Conservation (phyloP, 306 rosid species). For the Prunus davidiana region DNA sequence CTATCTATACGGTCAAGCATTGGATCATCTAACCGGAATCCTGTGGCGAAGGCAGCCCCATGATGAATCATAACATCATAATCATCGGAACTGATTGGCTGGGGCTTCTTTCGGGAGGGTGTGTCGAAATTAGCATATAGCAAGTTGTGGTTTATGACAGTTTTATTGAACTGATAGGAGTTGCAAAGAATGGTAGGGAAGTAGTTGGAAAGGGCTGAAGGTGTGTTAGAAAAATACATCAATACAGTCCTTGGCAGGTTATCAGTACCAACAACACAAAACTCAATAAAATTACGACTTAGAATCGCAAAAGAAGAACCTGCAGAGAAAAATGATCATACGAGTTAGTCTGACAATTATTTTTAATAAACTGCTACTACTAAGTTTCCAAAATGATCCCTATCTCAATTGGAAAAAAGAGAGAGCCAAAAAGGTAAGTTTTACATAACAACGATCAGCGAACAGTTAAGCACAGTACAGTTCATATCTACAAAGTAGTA, state of each 20-base stretch:
- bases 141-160: slow-evolving; percentile 73
- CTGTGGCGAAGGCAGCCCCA: slow-evolving; percentile 78
- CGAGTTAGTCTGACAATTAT: slow-evolving; percentile 11
- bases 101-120: slow-evolving; percentile 37
- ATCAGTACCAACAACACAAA: slow-evolving; percentile 73
- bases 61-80: slow-evolving; percentile 57
- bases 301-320: slow-evolving; percentile 72
- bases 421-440: not conserved
- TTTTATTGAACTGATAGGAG: slow-evolving; percentile 62
- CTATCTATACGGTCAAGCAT: slow-evolving; percentile 76
- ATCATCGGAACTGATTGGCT: slow-evolving; percentile 42
- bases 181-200: slow-evolving; percentile 91
- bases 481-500: not conserved
- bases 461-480: not conserved
- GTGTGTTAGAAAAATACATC: slow-evolving; percentile 92
- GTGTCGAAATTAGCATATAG: slow-evolving; percentile 38
- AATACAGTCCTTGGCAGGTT: slow-evolving; percentile 83
- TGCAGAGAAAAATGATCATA: slow-evolving; percentile 34
- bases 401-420: not conserved
- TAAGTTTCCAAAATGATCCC: not conserved
- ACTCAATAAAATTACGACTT: slow-evolving; percentile 78
- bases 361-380: not conserved
- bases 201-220: slow-evolving; percentile 65
- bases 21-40: slow-evolving; percentile 52
- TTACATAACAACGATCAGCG: not conserved